Conservation (phyloP, 108 stramenopile species). For the Hondaea fermentalgiana region DNA sequence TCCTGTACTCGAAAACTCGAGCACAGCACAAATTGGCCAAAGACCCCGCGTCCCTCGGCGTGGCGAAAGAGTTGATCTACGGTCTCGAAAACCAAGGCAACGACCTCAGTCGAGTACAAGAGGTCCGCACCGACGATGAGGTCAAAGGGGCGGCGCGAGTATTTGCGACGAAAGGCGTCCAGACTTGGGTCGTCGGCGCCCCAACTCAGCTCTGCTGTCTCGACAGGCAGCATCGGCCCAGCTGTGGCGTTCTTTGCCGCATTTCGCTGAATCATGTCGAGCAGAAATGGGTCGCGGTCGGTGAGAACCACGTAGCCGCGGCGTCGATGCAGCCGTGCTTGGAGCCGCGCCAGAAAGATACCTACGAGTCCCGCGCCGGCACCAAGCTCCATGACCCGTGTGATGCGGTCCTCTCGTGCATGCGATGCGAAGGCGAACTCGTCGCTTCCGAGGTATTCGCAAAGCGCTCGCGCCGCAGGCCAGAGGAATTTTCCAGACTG, state of each 20-base stretch:
- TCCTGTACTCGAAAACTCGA: slow-evolving; percentile 2
- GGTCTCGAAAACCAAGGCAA: neutral
- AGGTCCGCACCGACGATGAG: neutral
- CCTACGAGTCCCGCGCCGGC: neutral
- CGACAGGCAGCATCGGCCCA: neutral
- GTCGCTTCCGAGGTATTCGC: neutral
- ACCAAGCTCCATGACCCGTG: neutral
- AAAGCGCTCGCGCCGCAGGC: neutral
- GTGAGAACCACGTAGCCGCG: neutral
- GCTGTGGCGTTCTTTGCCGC: neutral
- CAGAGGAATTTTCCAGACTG: neutral
- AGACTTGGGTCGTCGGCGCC: neutral
- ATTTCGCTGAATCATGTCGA: neutral
- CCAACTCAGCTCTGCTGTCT: neutral
- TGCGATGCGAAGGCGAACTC: neutral
- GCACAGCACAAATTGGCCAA: neutral
- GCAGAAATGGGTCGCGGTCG: slow-evolving; percentile 1
- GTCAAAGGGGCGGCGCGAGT: neutral
- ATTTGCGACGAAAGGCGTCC: neutral
- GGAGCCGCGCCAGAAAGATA: neutral
- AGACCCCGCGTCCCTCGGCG: neutral
- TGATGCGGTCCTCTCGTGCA: neutral
- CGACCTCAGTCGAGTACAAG: neutral
- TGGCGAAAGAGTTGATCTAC: neutral
- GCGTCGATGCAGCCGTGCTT: neutral